A percentile compares a stretch with the other conserved stretches of the same genome.
phyloP scores from a whole-genome alignment of 495 filamentous ascomycete species.

The Xylaria cubensis region DNA sequence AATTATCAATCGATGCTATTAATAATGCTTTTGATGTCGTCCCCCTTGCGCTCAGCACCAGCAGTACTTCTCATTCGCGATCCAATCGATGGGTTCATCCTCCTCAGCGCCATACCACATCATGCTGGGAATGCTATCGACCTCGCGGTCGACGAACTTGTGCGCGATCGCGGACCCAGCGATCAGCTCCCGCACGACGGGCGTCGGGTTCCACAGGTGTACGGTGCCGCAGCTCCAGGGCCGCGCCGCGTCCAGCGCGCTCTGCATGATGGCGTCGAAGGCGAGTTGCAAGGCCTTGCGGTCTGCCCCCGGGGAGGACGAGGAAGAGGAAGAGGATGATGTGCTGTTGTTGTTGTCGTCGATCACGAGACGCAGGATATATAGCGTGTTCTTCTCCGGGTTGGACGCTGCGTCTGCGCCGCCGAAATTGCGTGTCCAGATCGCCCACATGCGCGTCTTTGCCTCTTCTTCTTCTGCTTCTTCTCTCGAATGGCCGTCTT shows the following conservation, averaged over 20 bases:
- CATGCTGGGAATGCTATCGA: slow-evolving; percentile 59
- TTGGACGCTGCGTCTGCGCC: slow-evolving; percentile 40
- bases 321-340: background rate
- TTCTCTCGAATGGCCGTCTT: slow-evolving; percentile 26
- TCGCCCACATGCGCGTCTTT: slow-evolving; percentile 68
- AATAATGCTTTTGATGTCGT: background rate
- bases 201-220: slow-evolving; percentile 60
- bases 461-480: slow-evolving; percentile 36
- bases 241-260: slow-evolving; percentile 50
- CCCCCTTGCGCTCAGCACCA: slow-evolving; percentile 69
- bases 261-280: slow-evolving; percentile 55
- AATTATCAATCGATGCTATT: background rate
- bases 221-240: slow-evolving; percentile 52
- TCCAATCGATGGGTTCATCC: slow-evolving; percentile 75
- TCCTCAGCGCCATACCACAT: slow-evolving; percentile 58
- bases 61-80: slow-evolving; percentile 89
- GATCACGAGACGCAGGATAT: slow-evolving; percentile 79
- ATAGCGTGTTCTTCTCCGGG: slow-evolving; percentile 68
- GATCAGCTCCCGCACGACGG: slow-evolving; percentile 42
- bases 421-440: slow-evolving; percentile 80
- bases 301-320: no score
- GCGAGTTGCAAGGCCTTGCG: slow-evolving; percentile 60
- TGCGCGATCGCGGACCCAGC: slow-evolving; percentile 50
- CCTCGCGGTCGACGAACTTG: slow-evolving; percentile 52
- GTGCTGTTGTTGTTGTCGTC: slow-evolving; percentile 55